Conservation (phyloP, 2,329 filamentous ascomycete genomes). For the Pseudohalonectria lignicola region DNA sequence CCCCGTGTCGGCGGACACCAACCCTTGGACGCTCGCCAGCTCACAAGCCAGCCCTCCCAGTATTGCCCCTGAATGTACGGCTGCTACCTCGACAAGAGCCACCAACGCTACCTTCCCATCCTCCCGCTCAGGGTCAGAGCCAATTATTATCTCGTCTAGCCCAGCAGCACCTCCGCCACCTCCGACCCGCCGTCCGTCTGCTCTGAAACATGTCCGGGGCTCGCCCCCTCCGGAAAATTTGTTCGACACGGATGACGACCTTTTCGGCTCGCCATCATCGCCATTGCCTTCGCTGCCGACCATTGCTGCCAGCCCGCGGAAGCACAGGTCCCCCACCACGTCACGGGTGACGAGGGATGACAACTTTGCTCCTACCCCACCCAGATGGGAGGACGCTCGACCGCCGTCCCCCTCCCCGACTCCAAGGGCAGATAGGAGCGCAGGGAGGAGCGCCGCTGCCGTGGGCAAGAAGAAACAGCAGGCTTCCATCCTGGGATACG, state of each 20-base stretch:
- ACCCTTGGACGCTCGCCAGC: slow-evolving; percentile 28
- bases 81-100: not conserved
- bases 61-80: not conserved
- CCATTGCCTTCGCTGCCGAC: slow-evolving; percentile 35
- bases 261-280: slow-evolving; percentile 21
- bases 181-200: slow-evolving; percentile 23
- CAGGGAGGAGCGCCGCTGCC: not conserved
- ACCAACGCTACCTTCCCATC: too few relatives aligned
- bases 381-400: too few relatives aligned
- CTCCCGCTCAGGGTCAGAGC: too few relatives aligned
- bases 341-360: not conserved
- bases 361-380: too few relatives aligned
- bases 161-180: slow-evolving; percentile 9
- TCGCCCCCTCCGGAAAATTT: not conserved
- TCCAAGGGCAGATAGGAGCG: not conserved
- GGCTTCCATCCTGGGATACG: not conserved
- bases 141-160: slow-evolving; percentile 17
- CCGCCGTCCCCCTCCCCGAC: not conserved
- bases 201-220: slow-evolving; percentile 10
- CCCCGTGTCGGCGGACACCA: too few relatives aligned
- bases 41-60: slow-evolving; percentile 19
- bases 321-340: slow-evolving; percentile 13
- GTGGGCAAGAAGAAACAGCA: not conserved
- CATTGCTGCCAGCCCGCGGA: slow-evolving; percentile 29
- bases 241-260: slow-evolving; percentile 1